These are phyloP conservation scores for Conticribra guillardii DNA, from an alignment of 108 stramenopile species.

Conservation along the genomic window DNA sequence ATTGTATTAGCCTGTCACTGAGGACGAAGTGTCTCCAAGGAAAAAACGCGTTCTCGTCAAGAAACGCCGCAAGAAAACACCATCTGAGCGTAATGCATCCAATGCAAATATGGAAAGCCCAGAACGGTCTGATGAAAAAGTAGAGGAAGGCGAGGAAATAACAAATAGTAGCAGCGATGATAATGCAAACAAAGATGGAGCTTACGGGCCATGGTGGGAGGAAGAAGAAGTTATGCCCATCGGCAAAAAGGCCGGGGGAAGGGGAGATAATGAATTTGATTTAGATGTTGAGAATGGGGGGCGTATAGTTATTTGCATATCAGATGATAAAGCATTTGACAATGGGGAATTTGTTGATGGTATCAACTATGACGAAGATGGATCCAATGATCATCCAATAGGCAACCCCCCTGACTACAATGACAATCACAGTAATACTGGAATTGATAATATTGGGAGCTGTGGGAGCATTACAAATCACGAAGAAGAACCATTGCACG, in stretches of 20 bases:
- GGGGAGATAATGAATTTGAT: not conserved
- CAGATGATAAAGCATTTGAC: not conserved
- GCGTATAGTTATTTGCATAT: constrained; percentile 13
- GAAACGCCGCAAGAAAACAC: constrained; percentile 22
- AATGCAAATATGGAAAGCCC: not conserved
- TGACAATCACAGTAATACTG: not conserved
- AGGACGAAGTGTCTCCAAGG: constrained; percentile 14
- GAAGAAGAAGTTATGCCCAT: not conserved
- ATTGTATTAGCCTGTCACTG: constrained; percentile 7
- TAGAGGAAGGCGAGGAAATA: not conserved
- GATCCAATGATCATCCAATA: too few species aligned
- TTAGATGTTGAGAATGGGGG: constrained; percentile 5
- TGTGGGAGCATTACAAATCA: not conserved
- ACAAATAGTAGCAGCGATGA: not conserved
- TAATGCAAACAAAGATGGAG: constrained; percentile 1
- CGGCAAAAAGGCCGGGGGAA: not conserved
- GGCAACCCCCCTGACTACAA: not conserved
- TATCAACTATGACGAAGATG: too few species aligned
- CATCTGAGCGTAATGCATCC: constrained; percentile 1
- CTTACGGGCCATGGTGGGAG: constrained; percentile 1
- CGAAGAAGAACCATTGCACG: not conserved
- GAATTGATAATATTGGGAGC: not conserved
- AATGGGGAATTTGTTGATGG: not conserved
- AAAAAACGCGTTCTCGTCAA: constrained; percentile 22
- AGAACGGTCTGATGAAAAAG: not conserved